Percentiles rank a stretch among this genome's conserved stretches.
Evolutionary conservation across 2,329 filamentous ascomycete species (phyloP).

Genomic region (Neurospora crassa): DNA sequence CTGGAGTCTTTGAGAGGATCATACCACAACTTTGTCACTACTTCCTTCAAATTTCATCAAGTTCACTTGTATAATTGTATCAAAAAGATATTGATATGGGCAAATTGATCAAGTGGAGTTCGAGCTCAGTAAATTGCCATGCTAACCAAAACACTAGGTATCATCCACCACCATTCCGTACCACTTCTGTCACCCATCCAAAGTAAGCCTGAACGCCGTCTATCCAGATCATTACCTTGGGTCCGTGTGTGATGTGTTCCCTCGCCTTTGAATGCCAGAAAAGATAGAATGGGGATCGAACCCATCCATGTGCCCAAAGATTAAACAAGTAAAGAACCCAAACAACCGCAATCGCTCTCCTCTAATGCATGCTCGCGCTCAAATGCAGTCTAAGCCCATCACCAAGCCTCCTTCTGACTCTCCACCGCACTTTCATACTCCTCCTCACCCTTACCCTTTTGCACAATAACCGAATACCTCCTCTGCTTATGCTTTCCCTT

Average conservation of each 20-base stretch:
- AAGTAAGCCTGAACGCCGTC: not conserved
- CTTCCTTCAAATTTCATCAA: not conserved
- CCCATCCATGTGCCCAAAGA: not conserved
- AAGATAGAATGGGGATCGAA: not conserved
- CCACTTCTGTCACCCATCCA: not conserved
- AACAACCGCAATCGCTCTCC: not conserved
- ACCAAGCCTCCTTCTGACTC: slow-evolving; percentile 7
- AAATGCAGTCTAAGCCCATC: not conserved
- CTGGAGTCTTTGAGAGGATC: not conserved
- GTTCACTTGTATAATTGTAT: not conserved
- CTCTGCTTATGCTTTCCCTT: slow-evolving; percentile 13
- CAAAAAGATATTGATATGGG: not conserved
- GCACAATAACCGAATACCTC: slow-evolving; percentile 16
- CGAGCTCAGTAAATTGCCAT: not conserved
- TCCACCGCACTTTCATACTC: slow-evolving; percentile 22
- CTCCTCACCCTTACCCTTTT: slow-evolving; percentile 20
- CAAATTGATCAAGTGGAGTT: not conserved
- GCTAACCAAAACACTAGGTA: not conserved
- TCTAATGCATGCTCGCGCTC: not conserved
- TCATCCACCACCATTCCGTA: not conserved
- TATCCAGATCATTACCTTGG: not conserved
- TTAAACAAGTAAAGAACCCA: not conserved
- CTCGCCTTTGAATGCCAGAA: not conserved
- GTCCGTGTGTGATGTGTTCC: not conserved
- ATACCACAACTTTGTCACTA: not conserved